Evolutionary conservation across 768 basidiomycete genomes (phyloP), one percentile per base, ranked within the genome.

Genomic region (Suillus lakei): DNA sequence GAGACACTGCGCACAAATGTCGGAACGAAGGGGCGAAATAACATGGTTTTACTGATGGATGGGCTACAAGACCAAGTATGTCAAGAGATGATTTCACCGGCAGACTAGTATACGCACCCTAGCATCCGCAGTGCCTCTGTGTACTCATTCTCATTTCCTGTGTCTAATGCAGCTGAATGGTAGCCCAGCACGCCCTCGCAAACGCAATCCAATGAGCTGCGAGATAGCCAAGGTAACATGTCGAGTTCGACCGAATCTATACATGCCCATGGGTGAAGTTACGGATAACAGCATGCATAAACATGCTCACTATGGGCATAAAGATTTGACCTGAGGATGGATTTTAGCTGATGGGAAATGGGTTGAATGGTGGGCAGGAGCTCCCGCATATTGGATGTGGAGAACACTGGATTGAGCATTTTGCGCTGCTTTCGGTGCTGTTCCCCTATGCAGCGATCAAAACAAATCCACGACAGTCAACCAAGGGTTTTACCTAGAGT

Each of bases 141-240:
- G 32, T 72, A 72, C 32, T 60, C 65, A 48, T 70, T 65, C n/a
- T 63, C 41, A 21, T 66, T 60, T 15, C 46, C 44, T 2, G 65
- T 53, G 9, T 73, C 70, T 12, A 72, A 43, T 5, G 64, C 69
- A 68, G n/a, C 72, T 63, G 55, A 75, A 66, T 6, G 59, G 59
- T 75, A 68, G 0, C 75, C 76, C 3, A 77, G 51, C 4, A 71
- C 66, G 3, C 65, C 74, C 32, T 71, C 67, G 5, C 65, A 66
- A 26, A 76, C 67, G 54, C 71, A 74, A 36, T 76, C 75, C 12
- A 76, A 44, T 7, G 75, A 70, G n/a, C 61, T 65, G 16, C 66
- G 65, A 18, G 63, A 60, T 61, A 73, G 67, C 73, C 72, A 76
- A 4, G 67, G 66, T 13, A 71, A 50, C 2, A 76, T 18, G 36